A percentile compares a stretch with the other conserved stretches of the same genome.
Evolutionary conservation across 2,329 filamentous ascomycete genomes (phyloP).

Genomic region (Penicillium paneum): DNA sequence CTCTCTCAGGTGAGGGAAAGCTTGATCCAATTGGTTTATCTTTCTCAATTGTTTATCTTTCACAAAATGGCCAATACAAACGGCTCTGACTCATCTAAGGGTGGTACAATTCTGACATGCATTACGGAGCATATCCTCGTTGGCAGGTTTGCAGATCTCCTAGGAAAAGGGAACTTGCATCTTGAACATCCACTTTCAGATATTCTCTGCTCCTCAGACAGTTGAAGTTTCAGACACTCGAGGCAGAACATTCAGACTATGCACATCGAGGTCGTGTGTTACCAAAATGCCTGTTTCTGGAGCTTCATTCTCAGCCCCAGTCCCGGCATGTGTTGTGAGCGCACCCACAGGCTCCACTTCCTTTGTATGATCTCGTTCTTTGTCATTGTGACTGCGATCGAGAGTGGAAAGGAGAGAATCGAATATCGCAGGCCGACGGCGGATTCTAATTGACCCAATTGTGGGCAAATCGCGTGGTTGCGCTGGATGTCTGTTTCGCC

Average conservation of each 20-base stretch:
- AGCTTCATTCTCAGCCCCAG: neutral
- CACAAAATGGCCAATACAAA: neutral
- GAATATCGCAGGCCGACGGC: neutral
- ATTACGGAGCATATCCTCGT: neutral
- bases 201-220: neutral
- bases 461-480: conserved; percentile 6
- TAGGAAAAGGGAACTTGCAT: neutral
- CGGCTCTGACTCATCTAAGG: neutral
- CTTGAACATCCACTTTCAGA: neutral
- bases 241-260: conserved; percentile 1
- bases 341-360: neutral
- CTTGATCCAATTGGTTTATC: neutral
- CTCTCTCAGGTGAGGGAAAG: neutral
- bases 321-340: neutral
- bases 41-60: neutral
- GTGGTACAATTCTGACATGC: conserved; percentile 5
- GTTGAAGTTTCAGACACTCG: neutral
- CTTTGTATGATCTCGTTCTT: neutral
- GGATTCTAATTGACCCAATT: conserved; percentile 2
- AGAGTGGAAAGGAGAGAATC: conserved; percentile 2
- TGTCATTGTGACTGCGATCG: neutral
- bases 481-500: neutral
- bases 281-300: neutral
- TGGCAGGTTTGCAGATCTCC: neutral
- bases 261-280: conserved; percentile 1